Conservation (phyloP, 441 rosid species). For the Pelargonium fulgidum region DNA sequence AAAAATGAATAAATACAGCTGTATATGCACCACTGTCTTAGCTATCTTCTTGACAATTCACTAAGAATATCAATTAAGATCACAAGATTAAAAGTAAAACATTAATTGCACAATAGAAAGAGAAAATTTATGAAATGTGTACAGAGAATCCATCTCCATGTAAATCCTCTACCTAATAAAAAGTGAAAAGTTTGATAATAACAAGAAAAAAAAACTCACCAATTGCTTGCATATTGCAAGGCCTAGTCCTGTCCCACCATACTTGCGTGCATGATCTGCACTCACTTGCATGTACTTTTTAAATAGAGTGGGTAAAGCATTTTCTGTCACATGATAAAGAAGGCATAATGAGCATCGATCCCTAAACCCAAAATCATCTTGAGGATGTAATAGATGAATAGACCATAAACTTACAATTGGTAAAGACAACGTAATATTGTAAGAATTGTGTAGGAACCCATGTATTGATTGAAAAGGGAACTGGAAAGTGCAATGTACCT, state of each 20-base stretch:
- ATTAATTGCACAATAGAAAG: not conserved
- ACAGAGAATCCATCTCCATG: not conserved
- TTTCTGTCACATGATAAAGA: slow-evolving; percentile 44
- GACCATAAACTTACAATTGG: not conserved
- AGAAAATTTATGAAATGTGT: not conserved
- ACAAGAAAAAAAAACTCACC: slow-evolving; percentile 36
- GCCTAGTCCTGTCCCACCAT: slow-evolving; percentile 98
- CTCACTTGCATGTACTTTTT: slow-evolving; percentile 95
- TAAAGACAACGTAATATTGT: not conserved
- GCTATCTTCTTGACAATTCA: not conserved
- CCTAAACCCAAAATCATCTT: not conserved
- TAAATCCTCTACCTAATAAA: not conserved
- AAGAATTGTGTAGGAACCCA: not conserved
- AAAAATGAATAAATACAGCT: too few relatives aligned
- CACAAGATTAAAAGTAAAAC: not conserved
- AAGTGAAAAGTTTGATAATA: not conserved
- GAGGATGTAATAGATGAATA: not conserved
- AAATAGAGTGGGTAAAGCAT: slow-evolving; percentile 72
- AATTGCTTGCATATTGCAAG: slow-evolving; percentile 95
- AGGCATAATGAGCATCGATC: slow-evolving; percentile 9
- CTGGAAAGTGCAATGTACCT: slow-evolving; percentile 31
- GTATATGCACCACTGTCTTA: too few relatives aligned
- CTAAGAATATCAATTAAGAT: not conserved
- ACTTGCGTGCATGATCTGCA: slow-evolving; percentile 85
- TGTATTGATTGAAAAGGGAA: not conserved